Percentiles rank a stretch among this genome's conserved stretches.
Conservation (phyloP, 345 rosid genomes). For the Clarkia xantiana region DNA sequence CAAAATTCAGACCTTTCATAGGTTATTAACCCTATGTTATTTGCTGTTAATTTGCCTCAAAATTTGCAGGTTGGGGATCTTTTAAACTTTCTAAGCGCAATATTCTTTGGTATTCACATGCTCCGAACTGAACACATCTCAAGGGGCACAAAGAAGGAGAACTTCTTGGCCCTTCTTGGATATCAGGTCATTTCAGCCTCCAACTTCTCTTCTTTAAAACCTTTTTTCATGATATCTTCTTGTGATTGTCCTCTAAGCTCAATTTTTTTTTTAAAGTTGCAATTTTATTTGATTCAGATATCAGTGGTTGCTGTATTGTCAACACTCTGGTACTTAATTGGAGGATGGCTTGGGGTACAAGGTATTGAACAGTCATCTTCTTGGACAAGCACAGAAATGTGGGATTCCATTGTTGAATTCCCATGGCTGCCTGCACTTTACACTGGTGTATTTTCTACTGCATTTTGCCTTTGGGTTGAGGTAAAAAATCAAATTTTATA, state of each 20-base stretch:
- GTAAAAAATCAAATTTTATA: no score
- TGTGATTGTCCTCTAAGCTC: background rate
- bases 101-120: slow-evolving; percentile 53
- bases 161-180: slow-evolving; percentile 40
- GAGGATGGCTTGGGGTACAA: slow-evolving; percentile 23
- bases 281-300: slow-evolving; percentile 18
- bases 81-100: slow-evolving; percentile 44
- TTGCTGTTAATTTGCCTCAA: no score
- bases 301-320: slow-evolving; percentile 35
- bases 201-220: background rate
- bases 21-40: no score
- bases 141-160: slow-evolving; percentile 29
- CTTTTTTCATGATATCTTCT: background rate
- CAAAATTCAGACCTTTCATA: no score
- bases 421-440: slow-evolving; percentile 61
- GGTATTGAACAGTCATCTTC: slow-evolving; percentile 16
- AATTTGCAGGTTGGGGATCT: slow-evolving; percentile 47
- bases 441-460: slow-evolving; percentile 44
- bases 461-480: slow-evolving; percentile 54
- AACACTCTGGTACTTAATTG: slow-evolving; percentile 32
- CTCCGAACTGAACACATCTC: slow-evolving; percentile 46
- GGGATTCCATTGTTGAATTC: slow-evolving; percentile 36
- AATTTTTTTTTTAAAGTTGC: no score
- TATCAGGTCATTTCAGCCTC: slow-evolving; percentile 25
- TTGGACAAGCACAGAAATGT: slow-evolving; percentile 34